phyloP scores from a whole-genome alignment of 305 asterid genomes.

The Euphrasia arctica region DNA sequence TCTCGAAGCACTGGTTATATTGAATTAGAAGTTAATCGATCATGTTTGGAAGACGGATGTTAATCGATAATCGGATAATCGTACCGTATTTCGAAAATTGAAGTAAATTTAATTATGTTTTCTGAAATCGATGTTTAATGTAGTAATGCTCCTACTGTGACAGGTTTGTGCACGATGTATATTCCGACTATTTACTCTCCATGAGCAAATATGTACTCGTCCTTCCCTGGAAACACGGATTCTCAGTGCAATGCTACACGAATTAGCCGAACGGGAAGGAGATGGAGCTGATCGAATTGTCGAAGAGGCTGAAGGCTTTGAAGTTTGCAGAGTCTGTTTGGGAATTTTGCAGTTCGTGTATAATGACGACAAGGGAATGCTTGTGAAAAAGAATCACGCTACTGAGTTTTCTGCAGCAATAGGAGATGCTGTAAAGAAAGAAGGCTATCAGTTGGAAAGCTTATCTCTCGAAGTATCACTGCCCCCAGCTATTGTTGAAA shows the following conservation, averaged over 20 bases:
- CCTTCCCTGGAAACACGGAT: slow-evolving; percentile 38
- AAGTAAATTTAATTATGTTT: background rate
- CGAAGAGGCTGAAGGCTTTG: slow-evolving; percentile 27
- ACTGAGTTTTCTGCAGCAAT: slow-evolving; percentile 47
- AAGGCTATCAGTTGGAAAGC: slow-evolving; percentile 46
- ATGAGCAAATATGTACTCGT: slow-evolving; percentile 39
- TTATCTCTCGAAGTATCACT: slow-evolving; percentile 72
- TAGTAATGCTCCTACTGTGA: slow-evolving; percentile 15
- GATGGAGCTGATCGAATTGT: slow-evolving; percentile 31
- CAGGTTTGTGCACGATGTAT: slow-evolving; percentile 74
- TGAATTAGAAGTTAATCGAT: background rate
- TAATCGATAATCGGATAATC: background rate
- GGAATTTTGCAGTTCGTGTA: slow-evolving; percentile 72
- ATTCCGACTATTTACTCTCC: slow-evolving; percentile 49
- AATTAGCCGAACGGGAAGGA: slow-evolving; percentile 33
- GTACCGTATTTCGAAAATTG: background rate
- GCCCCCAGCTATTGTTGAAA: slow-evolving; percentile 59
- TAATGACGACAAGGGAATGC: slow-evolving; percentile 38
- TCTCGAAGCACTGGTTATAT: slow-evolving; percentile 19
- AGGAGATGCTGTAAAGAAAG: slow-evolving; percentile 51
- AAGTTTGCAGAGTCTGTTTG: slow-evolving; percentile 60
- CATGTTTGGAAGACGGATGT: background rate
- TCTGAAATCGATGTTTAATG: background rate
- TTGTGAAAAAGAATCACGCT: slow-evolving; percentile 47
- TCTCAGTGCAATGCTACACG: slow-evolving; percentile 40